Conservation (phyloP, 2,329 filamentous ascomycete species). For the Calonectria ilicicola region DNA sequence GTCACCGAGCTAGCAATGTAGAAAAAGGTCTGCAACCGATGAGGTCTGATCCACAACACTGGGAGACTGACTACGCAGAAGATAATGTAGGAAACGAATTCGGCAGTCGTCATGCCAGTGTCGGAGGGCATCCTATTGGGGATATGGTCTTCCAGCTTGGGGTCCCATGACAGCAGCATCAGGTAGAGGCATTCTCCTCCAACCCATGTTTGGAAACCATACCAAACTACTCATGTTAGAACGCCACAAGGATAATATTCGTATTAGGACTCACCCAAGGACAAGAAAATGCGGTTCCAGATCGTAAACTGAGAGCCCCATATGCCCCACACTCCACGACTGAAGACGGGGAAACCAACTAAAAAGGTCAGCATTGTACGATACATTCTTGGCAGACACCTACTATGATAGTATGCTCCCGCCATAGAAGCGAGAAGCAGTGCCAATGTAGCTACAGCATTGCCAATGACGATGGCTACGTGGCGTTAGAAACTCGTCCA, state of each 20-base stretch:
- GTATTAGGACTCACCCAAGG: conserved; percentile 48
- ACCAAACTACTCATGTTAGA: conserved; percentile 33
- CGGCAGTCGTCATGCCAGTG: conserved; percentile 58
- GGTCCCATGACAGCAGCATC: conserved; percentile 59
- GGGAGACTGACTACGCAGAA: conserved; percentile 58
- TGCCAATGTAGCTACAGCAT: conserved; percentile 52
- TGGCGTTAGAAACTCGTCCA: background rate
- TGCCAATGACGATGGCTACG: conserved; percentile 51
- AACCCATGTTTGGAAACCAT: conserved; percentile 60
- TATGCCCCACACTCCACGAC: conserved; percentile 53
- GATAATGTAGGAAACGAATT: conserved; percentile 57
- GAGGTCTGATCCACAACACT: conserved; percentile 57
- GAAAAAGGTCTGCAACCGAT: conserved; percentile 57
- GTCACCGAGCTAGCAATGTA: conserved; percentile 53
- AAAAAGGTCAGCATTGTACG: background rate
- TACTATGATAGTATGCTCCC: conserved; percentile 56
- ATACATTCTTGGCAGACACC: conserved; percentile 20
- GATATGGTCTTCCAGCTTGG: conserved; percentile 55
- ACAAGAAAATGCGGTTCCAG: conserved; percentile 56
- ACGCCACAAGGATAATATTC: background rate
- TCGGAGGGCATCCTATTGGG: conserved; percentile 54
- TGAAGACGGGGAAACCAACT: conserved; percentile 55
- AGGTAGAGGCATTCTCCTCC: conserved; percentile 60
- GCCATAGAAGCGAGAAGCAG: conserved; percentile 58
- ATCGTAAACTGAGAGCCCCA: conserved; percentile 57